A percentile compares a stretch with the other conserved stretches of the same genome.
Conservation (phyloP, 2,329 filamentous ascomycete species). For the Aureobasidium subglaciale region DNA sequence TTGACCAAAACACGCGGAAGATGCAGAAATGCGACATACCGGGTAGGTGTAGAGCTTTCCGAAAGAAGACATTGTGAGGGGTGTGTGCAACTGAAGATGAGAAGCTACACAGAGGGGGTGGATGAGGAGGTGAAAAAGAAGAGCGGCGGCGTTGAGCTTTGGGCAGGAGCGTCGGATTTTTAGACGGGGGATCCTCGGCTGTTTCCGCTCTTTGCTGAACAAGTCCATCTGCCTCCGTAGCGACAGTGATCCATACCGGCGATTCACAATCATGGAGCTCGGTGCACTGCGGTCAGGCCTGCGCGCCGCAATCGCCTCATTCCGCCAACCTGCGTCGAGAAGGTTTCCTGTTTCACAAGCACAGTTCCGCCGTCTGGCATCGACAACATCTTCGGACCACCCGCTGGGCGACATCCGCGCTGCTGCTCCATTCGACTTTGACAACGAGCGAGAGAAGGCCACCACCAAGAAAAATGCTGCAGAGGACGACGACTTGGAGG, state of each 20-base stretch:
- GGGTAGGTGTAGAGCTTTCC: slow-evolving; percentile 90
- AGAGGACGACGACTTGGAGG: slow-evolving; percentile 15
- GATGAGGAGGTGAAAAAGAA: slow-evolving; percentile 32
- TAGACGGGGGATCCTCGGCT: neutral
- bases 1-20: slow-evolving; percentile 7
- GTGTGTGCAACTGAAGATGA: slow-evolving; percentile 12
- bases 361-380: slow-evolving; percentile 24
- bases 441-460: slow-evolving; percentile 8
- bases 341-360: slow-evolving; percentile 17
- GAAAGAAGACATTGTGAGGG: slow-evolving; percentile 58
- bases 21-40: slow-evolving; percentile 47
- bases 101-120: slow-evolving; percentile 10
- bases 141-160: slow-evolving; percentile 19
- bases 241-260: neutral
- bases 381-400: slow-evolving; percentile 20
- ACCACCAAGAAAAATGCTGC: slow-evolving; percentile 14
- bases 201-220: neutral
- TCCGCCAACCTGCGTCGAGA: slow-evolving; percentile 20
- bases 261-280: slow-evolving; percentile 24
- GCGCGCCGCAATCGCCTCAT: slow-evolving; percentile 24
- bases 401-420: slow-evolving; percentile 20
- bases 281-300: slow-evolving; percentile 24
- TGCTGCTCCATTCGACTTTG: slow-evolving; percentile 23
- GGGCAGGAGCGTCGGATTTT: slow-evolving; percentile 12
- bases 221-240: slow-evolving; percentile 5